Conservation (phyloP, 768 basidiomycete species). For the Amanita muscaria region DNA sequence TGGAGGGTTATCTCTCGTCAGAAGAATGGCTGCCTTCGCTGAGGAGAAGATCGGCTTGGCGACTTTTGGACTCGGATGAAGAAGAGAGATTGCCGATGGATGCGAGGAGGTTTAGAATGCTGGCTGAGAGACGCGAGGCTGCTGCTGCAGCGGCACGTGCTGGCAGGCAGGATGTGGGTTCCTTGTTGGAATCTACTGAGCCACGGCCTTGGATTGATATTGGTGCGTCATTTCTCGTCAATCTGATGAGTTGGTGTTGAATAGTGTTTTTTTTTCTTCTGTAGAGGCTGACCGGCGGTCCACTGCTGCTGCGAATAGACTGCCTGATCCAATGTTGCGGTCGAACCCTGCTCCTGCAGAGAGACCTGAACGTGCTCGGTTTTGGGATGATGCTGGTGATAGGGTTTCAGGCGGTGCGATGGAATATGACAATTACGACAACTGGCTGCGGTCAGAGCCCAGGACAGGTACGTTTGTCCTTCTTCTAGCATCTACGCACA, state of each 20-base stretch:
- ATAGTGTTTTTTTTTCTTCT: not conserved
- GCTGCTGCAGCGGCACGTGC: not conserved
- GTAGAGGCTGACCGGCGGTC: not conserved
- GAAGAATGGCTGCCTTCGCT: conserved; percentile 4
- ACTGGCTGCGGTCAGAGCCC: not conserved
- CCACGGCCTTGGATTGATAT: conserved; percentile 2
- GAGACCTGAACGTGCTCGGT: not conserved
- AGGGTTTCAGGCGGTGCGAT: not conserved
- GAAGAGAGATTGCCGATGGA: conserved; percentile 2
- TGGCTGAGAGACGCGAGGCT: conserved; percentile 3
- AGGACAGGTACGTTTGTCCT: conserved; percentile 5
- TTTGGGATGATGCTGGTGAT: conserved; percentile 5
- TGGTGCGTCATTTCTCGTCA: not conserved
- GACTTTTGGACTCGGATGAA: conserved; percentile 7
- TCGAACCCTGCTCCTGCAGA: not conserved
- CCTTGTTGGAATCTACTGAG: conserved; percentile 1
- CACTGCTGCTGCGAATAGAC: not conserved
- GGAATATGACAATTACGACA: not conserved
- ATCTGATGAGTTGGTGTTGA: not conserved
- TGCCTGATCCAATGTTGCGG: not conserved
- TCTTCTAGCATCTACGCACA: too few species aligned
- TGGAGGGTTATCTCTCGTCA: conserved; percentile 6
- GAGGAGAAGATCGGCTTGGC: conserved; percentile 7
- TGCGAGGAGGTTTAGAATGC: not conserved
- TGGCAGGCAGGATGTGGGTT: not conserved